These are phyloP conservation scores for Suillus decipiens DNA, from an alignment of 768 basidiomycete species.

Conservation along the genomic window DNA sequence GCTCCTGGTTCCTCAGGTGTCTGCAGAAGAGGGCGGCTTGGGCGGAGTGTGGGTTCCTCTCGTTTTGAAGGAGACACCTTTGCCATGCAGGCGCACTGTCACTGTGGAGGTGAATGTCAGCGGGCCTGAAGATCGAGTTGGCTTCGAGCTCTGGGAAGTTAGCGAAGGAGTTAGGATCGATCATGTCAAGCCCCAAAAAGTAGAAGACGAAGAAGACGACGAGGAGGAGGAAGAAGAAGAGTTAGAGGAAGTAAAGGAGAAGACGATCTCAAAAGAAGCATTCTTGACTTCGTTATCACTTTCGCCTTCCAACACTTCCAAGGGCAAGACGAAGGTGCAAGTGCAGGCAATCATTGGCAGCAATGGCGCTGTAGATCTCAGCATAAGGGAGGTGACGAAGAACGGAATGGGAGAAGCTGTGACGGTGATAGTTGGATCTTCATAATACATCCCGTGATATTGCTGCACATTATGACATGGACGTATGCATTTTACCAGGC, in stretches of 20 bases:
- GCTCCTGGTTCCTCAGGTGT: conserved; percentile 58
- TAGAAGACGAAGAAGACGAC: conserved; percentile 47
- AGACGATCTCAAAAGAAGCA: conserved; percentile 54
- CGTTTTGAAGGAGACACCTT: conserved; percentile 68
- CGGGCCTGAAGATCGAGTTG: conserved; percentile 40
- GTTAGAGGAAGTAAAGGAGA: conserved; percentile 65
- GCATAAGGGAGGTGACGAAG: conserved; percentile 39
- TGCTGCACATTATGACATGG: background rate
- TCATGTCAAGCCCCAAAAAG: conserved; percentile 49
- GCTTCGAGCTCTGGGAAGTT: conserved; percentile 79
- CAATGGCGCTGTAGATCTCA: conserved; percentile 40
- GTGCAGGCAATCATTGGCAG: conserved; percentile 38
- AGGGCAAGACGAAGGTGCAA: conserved; percentile 55
- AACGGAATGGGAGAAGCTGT: conserved; percentile 35
- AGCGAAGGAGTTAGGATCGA: conserved; percentile 67
- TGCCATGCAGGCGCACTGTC: conserved; percentile 66
- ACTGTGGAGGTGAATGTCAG: conserved; percentile 58
- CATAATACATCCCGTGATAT: conserved; percentile 16
- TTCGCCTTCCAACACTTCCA: conserved; percentile 38
- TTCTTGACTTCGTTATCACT: conserved; percentile 43
- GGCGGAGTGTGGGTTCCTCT: conserved; percentile 69
- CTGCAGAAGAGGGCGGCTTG: conserved; percentile 40
- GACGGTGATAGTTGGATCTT: conserved; percentile 27
- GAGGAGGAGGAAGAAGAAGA: conserved; percentile 60
- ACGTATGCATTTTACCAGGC: background rate